These are phyloP conservation scores for Dunaliella primolecta DNA, from an alignment of 139 green algal species.

Conservation along the genomic window DNA sequence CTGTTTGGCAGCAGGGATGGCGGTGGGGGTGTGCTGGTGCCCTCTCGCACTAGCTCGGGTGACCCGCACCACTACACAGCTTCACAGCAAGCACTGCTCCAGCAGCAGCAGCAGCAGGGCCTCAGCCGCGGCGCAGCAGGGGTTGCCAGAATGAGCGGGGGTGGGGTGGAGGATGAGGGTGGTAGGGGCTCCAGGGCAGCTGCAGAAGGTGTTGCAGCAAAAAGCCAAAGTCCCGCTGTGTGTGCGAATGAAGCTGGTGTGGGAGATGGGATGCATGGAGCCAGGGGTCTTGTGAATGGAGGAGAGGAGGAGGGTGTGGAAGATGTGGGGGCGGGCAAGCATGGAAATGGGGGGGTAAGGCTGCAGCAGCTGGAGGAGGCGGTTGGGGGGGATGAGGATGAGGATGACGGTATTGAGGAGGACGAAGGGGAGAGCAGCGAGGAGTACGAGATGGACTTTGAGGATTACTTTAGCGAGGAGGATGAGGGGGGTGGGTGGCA, in stretches of 20 bases:
- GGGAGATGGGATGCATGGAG: too few relatives aligned
- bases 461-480: constrained; percentile 27
- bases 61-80: not conserved
- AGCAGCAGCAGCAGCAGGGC: not conserved
- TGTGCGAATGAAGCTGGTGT: too few relatives aligned
- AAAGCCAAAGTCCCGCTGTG: too few relatives aligned
- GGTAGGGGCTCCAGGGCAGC: not conserved
- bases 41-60: constrained; percentile 14
- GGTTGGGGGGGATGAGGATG: too few relatives aligned
- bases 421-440: too few relatives aligned
- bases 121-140: not conserved
- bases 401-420: too few relatives aligned
- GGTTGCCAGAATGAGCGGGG: not conserved
- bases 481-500: not conserved
- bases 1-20: not conserved
- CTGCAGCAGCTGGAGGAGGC: too few relatives aligned
- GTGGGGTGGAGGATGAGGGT: not conserved
- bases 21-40: not conserved
- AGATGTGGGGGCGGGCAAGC: not conserved
- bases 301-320: not conserved
- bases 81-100: not conserved
- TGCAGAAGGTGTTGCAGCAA: not conserved
- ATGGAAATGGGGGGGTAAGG: too few relatives aligned
- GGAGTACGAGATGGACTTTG: constrained; percentile 32
- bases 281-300: too few relatives aligned